Base-by-base conservation (phyloP, 2,329 filamentous ascomycete species). In the Epichloe baconii region DNA sequence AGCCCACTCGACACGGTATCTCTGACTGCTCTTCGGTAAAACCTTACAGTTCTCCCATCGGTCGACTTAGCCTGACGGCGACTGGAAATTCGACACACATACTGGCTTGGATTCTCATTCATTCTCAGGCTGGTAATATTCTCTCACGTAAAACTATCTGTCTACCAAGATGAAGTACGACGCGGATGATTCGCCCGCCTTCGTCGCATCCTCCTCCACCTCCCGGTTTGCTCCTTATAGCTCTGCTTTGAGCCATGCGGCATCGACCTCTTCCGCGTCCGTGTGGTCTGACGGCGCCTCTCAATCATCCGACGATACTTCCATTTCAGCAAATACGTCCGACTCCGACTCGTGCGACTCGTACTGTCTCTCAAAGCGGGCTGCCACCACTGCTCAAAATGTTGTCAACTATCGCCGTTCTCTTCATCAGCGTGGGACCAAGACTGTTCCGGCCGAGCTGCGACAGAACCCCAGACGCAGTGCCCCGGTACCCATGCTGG, bases 211-310 rank as follows among this genome's bases (percentile, higher is more conserved):
- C 58, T 67, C 71, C 14, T 26, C 50, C 55, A 57, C 59, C 61
- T 31, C 49, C 40, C 70, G 65, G 65, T 74, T 77, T 71, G 70
- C 70, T 54, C 78, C 82, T 57, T 90, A 88, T 68, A 79, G 78
- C 64, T 78, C 81, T 53, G 83, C 84, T 42, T 71, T 88, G 73
- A 80, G 83, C 62, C 84, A 84, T 52, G 86, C 85, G 59, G 80
- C 85, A 53, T 88, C 86, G 34, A 85, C 85, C 51, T 89, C 86
- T 19, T 79, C 83, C 52, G 79, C 82, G 51, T 93, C 87, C 36
- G 76, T 88, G 60, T 93, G 88, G 75, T 93, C 88, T 57, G 76
- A 85, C 62, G 78, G 74, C 48, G 83, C 81, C 51, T 82, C 80
- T 19, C 83, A 88, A 68, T 74, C 75, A 55, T 87, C 85, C 50